Conservation (phyloP, 768 basidiomycete species). For the Boletus pseudopeckii region DNA sequence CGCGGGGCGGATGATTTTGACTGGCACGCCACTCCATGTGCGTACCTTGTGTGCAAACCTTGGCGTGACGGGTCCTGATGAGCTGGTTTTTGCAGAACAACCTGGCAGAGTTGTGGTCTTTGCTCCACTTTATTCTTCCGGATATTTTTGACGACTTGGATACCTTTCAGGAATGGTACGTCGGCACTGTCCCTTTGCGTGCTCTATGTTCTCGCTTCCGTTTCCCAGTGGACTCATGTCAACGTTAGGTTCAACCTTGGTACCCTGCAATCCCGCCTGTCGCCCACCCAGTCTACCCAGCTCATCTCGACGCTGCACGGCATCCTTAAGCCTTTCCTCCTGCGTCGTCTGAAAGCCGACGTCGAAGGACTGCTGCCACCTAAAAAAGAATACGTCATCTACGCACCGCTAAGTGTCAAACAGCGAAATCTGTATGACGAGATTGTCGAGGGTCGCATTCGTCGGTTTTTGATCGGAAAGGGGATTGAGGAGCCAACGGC, state of each 20-base stretch:
- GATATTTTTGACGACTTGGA: conserved; percentile 89
- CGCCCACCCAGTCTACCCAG: conserved; percentile 54
- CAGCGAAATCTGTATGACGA: conserved; percentile 87
- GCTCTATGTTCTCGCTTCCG: not conserved
- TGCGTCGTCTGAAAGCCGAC: conserved; percentile 88
- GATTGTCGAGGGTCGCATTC: conserved; percentile 67
- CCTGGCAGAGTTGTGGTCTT: conserved; percentile 88
- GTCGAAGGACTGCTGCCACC: conserved; percentile 79
- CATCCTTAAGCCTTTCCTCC: conserved; percentile 92
- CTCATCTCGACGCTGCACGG: conserved; percentile 80
- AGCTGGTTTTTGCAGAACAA: conserved; percentile 70
- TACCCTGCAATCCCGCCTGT: conserved; percentile 53
- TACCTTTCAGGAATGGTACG: conserved; percentile 85
- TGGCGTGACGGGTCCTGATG: not conserved
- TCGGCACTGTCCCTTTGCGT: not conserved
- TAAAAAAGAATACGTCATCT: conserved; percentile 93
- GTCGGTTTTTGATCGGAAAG: conserved; percentile 53
- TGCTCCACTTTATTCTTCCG: conserved; percentile 94
- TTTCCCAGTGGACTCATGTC: conserved; percentile 2
- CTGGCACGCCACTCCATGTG: conserved; percentile 95
- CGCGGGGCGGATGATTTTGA: conserved; percentile 88
- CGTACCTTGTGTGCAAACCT: conserved; percentile 21
- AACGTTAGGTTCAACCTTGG: conserved; percentile 66
- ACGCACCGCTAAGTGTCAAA: conserved; percentile 78
- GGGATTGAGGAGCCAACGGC: conserved; percentile 24